Evolutionary conservation across 176 grass and related monocot genomes (phyloP), one percentile per base, ranked within the genome.

Genomic region (Poa pratensis): DNA sequence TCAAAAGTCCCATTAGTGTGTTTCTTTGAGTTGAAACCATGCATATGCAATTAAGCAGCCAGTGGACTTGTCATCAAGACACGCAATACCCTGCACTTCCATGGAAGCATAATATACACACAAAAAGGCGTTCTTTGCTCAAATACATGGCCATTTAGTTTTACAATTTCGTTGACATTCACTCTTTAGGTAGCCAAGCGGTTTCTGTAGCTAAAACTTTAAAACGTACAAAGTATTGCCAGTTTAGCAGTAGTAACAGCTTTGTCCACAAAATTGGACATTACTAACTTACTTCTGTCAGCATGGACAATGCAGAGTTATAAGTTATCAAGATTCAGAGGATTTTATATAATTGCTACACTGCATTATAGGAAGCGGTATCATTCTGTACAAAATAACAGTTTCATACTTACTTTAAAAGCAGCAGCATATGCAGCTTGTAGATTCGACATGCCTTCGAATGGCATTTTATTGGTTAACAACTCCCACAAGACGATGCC

Each of bases 391-490:
- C 20, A 60, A 77, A 66, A 85, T 66, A 64, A 53, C 7, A 84
- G 45, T 52, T 34, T 37, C 69, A 9, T 60, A 24, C 43, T 70
- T 85, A 94, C 96, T 92, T 99, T 95, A 83, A 99, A 99, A 87
- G 96, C 96, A 49, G 96, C 96, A 82, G 96, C 96, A 91, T 99
- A 99, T 61, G 96, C 96, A 84, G 96, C 96, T 63, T 99, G 96
- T 71, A 99, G 87, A 89, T 96, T 99, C 1, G 96, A 99, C 96
- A 99, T 99, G 82, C 96, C 96, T 94, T 96, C 96, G 19, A 96
- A 99, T 55, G 96, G 96, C 96, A 99, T 99, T 87, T 87, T 94
- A 78, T 99, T 99, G 37, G 96, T 96, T 73, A 99, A 78, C 59
- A 99, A 89, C 55, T 99, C 96, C 96, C 96, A 99, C 28, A 99